A percentile compares a stretch with the other conserved stretches of the same genome.
phyloP scores from a whole-genome alignment of 2,329 filamentous ascomycete genomes.

The Xylaria sp. region DNA sequence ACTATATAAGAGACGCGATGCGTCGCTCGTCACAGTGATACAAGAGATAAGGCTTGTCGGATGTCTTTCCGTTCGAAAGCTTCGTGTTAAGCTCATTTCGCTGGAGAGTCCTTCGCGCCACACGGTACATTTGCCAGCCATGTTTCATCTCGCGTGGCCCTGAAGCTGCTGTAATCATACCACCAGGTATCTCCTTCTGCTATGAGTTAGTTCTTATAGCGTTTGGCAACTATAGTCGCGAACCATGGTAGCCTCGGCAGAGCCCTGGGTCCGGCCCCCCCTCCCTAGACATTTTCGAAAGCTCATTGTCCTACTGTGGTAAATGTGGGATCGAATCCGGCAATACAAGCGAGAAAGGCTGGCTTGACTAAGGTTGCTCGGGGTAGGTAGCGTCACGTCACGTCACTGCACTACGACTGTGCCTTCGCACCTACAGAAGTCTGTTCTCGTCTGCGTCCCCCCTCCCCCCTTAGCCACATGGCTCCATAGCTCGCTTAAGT shows the following conservation, averaged over 20 bases:
- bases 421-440: conserved; percentile 10
- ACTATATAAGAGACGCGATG: conserved; percentile 1
- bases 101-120: background rate
- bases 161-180: background rate
- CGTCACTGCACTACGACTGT: conserved; percentile 5
- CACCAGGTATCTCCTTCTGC: background rate
- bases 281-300: background rate
- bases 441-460: conserved; percentile 1
- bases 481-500: conserved; percentile 5
- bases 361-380: background rate
- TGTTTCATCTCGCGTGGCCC: conserved; percentile 1
- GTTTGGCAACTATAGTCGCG: background rate
- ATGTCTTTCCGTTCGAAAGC: conserved; percentile 2
- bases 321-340: conserved; percentile 3
- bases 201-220: conserved; percentile 1
- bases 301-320: background rate
- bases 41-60: conserved; percentile 3
- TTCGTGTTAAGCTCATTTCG: background rate
- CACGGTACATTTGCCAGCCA: too few species aligned
- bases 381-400: too few species aligned
- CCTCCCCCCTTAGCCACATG: conserved; percentile 9
- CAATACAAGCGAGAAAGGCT: background rate
- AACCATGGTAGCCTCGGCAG: background rate
- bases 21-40: conserved; percentile 8
- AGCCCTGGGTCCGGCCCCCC: background rate